Base-by-base conservation (phyloP, 352 stramenopile species). In the Pythium phragmiticola region DNA sequence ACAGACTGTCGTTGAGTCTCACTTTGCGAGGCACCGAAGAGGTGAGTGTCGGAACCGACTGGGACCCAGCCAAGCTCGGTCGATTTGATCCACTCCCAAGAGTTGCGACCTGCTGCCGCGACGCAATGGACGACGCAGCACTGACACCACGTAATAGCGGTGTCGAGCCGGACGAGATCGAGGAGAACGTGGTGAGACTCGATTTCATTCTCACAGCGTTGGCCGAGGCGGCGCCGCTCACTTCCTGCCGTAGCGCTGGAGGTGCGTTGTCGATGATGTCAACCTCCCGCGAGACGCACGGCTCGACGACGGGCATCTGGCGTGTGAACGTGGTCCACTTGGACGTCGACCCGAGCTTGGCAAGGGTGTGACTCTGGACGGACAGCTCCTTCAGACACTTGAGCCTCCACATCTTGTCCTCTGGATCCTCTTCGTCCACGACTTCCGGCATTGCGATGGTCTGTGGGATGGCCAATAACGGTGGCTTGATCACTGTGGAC, bases 131-230 rank as follows among this genome's bases (percentile, higher is more conserved):
- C 6, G 55, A 53, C 4, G 19, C 33, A 11, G 52, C 55, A 11
- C 52, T 61, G 13, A 39, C 47, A 36, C 21, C 28, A 6, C 63
- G 30, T n/a, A 42, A 7, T 41, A 7, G 37, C n/a, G 43, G 14
- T 3, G 57, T 64, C 5, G 50, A 66, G 23, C 66, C 60, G 14
- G 64, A 43, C 4, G 50, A 66, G 23, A 70, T 65, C 5, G 64
- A 43, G 4, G 55, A 66, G 39, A 70, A 70, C 16, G 64, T 66
- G 14, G 51, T 66, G 12, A 70, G 28, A 55, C 57, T 70, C 4
- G 52, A 64, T 45, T 70, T 70, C 64, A 70, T 66, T 34, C 54
- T 54, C 51, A 70, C 64, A 14, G 60, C 60, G 33, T 50, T 56
- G 1, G 28, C 53, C 3, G 61, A 63, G 5, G 54, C 33, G 0